Conservation (phyloP, 495 filamentous ascomycete genomes). For the Hyphodiscus hymeniophilus region DNA sequence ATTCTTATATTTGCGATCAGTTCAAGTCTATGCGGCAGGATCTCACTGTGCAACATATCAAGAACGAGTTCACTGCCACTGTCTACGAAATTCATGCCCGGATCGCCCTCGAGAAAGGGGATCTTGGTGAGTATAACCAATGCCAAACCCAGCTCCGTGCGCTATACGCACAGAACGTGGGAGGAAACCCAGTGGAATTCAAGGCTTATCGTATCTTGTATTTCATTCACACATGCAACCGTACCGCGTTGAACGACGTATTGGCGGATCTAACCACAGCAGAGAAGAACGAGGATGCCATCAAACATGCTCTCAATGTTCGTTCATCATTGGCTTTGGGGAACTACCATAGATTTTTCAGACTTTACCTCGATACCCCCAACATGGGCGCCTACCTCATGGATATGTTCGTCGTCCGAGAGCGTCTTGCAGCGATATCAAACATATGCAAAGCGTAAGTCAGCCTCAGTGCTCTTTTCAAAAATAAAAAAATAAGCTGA, state of each 20-base stretch:
- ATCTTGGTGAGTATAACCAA: constrained; percentile 99
- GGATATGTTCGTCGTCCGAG: constrained; percentile 95
- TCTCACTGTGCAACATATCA: constrained; percentile 94
- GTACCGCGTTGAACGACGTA: constrained; percentile 94
- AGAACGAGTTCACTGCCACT: constrained; percentile 86
- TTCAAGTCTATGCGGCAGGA: constrained; percentile 98
- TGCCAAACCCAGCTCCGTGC: constrained; percentile 95
- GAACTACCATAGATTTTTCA: constrained; percentile 97
- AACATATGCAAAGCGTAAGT: constrained; percentile 93
- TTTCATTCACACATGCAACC: constrained; percentile 98
- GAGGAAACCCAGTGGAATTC: constrained; percentile 90
- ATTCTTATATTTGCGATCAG: constrained; percentile 96
- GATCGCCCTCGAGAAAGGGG: constrained; percentile 96
- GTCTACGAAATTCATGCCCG: constrained; percentile 98
- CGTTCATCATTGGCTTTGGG: constrained; percentile 85
- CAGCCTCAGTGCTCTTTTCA: constrained; percentile 1
- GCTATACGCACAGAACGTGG: constrained; percentile 76
- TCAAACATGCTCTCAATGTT: constrained; percentile 87
- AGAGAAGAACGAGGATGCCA: constrained; percentile 78
- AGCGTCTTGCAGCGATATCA: constrained; percentile 82
- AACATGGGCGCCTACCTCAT: constrained; percentile 98
- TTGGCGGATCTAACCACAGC: constrained; percentile 94
- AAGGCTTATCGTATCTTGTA: constrained; percentile 99
- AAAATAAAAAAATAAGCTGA: not conserved
- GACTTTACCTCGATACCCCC: constrained; percentile 84